Evolutionary conservation across 257 asterid genomes (phyloP), one percentile per base, ranked within the genome.

Genomic region (Verbena officinalis): DNA sequence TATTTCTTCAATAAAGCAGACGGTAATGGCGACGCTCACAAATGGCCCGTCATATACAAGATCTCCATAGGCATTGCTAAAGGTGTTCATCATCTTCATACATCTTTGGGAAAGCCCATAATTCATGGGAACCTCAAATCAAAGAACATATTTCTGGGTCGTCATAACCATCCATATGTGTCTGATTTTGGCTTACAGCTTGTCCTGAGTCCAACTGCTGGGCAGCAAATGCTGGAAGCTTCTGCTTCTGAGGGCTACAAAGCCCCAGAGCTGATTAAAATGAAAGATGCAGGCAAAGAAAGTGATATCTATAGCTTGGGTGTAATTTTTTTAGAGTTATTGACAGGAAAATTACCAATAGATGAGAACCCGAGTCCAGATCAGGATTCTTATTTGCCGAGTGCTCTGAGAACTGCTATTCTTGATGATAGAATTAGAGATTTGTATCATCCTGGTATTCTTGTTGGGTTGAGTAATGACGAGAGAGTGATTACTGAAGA

Each of bases 71-170:
- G 95, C 21, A 85, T 84, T 51, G 90, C 90, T 9, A 64, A 65
- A 68, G 95, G 85, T 42, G 59, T 91, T 43, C 75, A 73, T 34
- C 78, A 78, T 75, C 98, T 91, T 70, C 98, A 91, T 52, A 70
- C 78, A 21, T 72, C 76, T 1, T 68, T 72, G 16, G 80, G 74
- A 24, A 80, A 71, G 73, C 95, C 90, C 22, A 60, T 86, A 62
- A 74, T 84, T 62, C 98, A 91, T 60, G 98, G 96, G 54, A 91
- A 91, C 70, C 79, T 91, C 39, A 88, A 86, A 82, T 77, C 95
- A 1, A 86, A 84, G 73, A 91, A 88, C 44, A 58, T 91, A 65
- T 40, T 86, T 4, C 67, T 91, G 58, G 98, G 86, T 73, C 72
- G 46, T 20, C 72, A 77, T 67, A 70, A 46, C 43, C 79, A 74